These are phyloP conservation scores for Macroventuria anomochaeta DNA, from an alignment of 2,329 filamentous ascomycete genomes.

Conservation along the genomic window DNA sequence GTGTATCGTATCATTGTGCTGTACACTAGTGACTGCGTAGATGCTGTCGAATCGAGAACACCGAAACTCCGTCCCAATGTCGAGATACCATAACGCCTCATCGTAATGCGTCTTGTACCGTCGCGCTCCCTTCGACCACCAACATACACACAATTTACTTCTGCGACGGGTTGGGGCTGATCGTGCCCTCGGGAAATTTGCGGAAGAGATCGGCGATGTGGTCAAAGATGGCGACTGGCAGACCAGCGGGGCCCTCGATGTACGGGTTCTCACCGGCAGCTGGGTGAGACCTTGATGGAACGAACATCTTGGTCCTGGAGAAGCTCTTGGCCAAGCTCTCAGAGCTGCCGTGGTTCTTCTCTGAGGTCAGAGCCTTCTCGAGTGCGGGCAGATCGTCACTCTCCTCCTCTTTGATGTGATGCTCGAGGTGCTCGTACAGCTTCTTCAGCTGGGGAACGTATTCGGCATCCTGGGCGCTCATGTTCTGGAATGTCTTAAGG, in stretches of 20 bases:
- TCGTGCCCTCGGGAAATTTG: constrained; percentile 57
- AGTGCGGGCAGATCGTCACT: constrained; percentile 39
- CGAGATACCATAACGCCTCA: too few relatives aligned
- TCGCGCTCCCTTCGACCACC: too few relatives aligned
- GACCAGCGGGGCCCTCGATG: constrained; percentile 62
- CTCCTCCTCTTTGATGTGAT: constrained; percentile 45
- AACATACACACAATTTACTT: too few relatives aligned
- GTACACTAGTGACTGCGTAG: too few relatives aligned
- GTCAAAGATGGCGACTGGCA: constrained; percentile 65
- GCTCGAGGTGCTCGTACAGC: constrained; percentile 27
- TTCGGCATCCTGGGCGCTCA: constrained; percentile 25
- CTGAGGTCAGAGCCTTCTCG: constrained; percentile 28
- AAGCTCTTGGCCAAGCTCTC: constrained; percentile 40
- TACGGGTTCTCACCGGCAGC: constrained; percentile 57
- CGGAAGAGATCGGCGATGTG: constrained; percentile 62
- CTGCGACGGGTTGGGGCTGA: constrained; percentile 31
- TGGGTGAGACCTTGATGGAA: constrained; percentile 42
- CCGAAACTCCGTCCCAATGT: too few relatives aligned
- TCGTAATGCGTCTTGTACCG: too few relatives aligned
- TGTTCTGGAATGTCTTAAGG: constrained; percentile 42
- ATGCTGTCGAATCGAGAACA: too few relatives aligned
- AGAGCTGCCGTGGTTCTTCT: constrained; percentile 27
- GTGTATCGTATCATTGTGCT: too few relatives aligned
- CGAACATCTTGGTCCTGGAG: constrained; percentile 40
- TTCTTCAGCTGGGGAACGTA: constrained; percentile 37